These are phyloP conservation scores for Strobilomyces echinocephalus DNA, from an alignment of 768 basidiomycete species.

Conservation along the genomic window DNA sequence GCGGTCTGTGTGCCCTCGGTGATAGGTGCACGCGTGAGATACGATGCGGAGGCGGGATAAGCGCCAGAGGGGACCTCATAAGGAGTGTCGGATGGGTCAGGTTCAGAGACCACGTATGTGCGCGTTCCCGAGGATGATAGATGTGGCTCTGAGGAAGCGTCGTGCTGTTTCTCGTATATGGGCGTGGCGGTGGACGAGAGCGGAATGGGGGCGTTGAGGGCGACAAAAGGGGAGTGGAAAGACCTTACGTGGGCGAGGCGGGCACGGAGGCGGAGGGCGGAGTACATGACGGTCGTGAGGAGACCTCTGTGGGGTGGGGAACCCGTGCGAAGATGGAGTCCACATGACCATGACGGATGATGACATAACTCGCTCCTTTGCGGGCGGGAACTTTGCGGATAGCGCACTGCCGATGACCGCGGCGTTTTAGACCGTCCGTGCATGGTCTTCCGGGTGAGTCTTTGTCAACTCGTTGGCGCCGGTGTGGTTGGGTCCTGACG, in stretches of 20 bases:
- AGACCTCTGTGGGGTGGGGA: slow-evolving; percentile 2
- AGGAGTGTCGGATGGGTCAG: slow-evolving; percentile 55
- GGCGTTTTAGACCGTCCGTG: slow-evolving; percentile 4
- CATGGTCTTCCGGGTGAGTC: neutral
- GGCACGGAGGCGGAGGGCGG: slow-evolving; percentile 5
- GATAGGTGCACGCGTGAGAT: slow-evolving; percentile 40
- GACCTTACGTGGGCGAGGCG: slow-evolving; percentile 34
- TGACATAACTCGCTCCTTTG: slow-evolving; percentile 25
- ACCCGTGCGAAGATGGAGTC: slow-evolving; percentile 24
- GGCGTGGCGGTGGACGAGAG: slow-evolving; percentile 27
- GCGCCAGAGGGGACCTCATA: slow-evolving; percentile 74
- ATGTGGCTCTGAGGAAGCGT: slow-evolving; percentile 47
- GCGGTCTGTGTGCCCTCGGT: slow-evolving; percentile 38
- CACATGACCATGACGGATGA: slow-evolving; percentile 23
- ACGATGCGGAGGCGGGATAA: slow-evolving; percentile 48
- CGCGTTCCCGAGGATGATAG: slow-evolving; percentile 43
- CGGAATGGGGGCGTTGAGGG: slow-evolving; percentile 38
- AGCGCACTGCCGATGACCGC: neutral
- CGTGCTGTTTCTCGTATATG: slow-evolving; percentile 60
- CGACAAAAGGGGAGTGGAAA: slow-evolving; percentile 64
- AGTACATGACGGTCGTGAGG: slow-evolving; percentile 22
- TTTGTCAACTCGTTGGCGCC: slow-evolving; percentile 5
- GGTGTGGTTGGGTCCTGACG: slow-evolving; percentile 8
- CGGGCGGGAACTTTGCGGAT: neutral
- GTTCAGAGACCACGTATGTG: slow-evolving; percentile 71